These are phyloP conservation scores for Colletotrichum sp. DNA, from an alignment of 2,329 filamentous ascomycete genomes.

Conservation along the genomic window DNA sequence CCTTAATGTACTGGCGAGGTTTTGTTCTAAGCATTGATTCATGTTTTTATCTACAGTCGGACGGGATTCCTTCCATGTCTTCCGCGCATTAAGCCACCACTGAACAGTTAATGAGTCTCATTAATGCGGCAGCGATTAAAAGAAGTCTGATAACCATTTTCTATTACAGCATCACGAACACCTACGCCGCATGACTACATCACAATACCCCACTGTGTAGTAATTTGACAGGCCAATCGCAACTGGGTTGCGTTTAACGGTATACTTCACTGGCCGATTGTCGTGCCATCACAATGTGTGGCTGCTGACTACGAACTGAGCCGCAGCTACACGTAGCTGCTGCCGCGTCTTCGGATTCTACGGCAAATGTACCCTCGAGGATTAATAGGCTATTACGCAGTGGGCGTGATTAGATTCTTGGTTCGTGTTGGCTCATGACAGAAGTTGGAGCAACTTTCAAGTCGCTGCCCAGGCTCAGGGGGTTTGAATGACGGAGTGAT, in stretches of 20 bases:
- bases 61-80: not conserved
- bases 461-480: not conserved
- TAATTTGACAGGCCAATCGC: not conserved
- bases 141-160: not conserved
- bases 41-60: rapidly evolving
- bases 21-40: not conserved
- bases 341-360: not conserved
- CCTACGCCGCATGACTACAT: not conserved
- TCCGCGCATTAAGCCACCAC: not conserved
- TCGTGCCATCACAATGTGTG: not conserved
- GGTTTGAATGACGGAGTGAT: not conserved
- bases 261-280: not conserved
- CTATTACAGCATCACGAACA: not conserved
- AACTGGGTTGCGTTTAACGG: not conserved
- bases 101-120: rapidly evolving
- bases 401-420: not conserved
- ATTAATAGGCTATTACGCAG: not conserved
- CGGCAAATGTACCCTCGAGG: not conserved
- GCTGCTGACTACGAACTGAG: not conserved
- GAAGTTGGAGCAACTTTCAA: not conserved
- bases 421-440: rapidly evolving
- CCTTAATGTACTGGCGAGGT: not conserved
- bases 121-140: not conserved
- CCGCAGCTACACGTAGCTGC: not conserved
- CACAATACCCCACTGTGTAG: not conserved